Percentiles rank a stretch among this genome's conserved stretches.
Conservation (phyloP, 1,284 basidiomycete genomes). For the Sanghuangporus weigelae region DNA sequence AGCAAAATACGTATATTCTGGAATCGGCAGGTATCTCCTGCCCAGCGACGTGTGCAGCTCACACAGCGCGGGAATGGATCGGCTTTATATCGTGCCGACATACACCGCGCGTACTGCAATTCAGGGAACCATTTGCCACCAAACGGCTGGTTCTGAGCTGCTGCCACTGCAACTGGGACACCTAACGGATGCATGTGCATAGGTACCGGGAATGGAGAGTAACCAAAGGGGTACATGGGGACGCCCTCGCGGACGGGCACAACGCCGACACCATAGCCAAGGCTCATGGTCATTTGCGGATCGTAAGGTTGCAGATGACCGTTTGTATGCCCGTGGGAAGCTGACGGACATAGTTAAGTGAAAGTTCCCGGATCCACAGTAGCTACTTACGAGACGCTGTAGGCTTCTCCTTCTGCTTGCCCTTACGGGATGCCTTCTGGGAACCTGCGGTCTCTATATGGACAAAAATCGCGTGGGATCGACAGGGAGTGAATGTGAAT, state of each 20-base stretch:
- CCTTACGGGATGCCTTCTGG: slow-evolving; percentile 20
- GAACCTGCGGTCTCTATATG: not conserved
- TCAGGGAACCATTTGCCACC: slow-evolving; percentile 30
- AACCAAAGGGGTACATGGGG: not conserved
- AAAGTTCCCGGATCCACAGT: not conserved
- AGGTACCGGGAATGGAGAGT: slow-evolving; percentile 1
- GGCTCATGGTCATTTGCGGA: slow-evolving; percentile 8
- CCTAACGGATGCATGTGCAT: slow-evolving; percentile 8
- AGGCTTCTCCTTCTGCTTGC: slow-evolving; percentile 42
- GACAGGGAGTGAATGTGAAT: not conserved
- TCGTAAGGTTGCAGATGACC: slow-evolving; percentile 5
- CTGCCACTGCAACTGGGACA: slow-evolving; percentile 2
- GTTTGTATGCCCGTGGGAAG: not conserved
- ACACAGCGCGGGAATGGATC: slow-evolving; percentile 72
- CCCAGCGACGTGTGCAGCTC: slow-evolving; percentile 76
- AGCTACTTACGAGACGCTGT: slow-evolving; percentile 32
- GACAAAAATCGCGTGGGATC: not conserved
- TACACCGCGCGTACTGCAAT: slow-evolving; percentile 69
- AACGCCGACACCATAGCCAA: slow-evolving; percentile 14
- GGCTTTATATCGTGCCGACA: slow-evolving; percentile 68
- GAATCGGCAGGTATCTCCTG: slow-evolving; percentile 77
- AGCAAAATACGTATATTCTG: slow-evolving; percentile 72
- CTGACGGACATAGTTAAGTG: not conserved
- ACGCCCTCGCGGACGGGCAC: slow-evolving; percentile 11
- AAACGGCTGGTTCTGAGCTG: not conserved